These are phyloP conservation scores for Thymus quinquecostatus DNA, from an alignment of 257 asterid species.

Conservation along the genomic window DNA sequence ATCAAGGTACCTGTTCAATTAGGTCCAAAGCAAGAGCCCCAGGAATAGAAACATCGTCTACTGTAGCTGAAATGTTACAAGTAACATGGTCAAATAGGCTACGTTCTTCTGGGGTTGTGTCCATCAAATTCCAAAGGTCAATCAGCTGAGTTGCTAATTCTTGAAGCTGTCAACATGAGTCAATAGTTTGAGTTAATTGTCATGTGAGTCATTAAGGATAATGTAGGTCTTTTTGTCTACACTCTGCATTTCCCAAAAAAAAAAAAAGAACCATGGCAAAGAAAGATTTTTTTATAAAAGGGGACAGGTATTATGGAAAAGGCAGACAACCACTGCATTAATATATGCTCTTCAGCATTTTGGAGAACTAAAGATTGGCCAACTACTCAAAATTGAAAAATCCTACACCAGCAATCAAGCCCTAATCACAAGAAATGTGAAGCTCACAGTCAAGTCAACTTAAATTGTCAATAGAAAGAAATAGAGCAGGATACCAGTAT, in stretches of 20 bases:
- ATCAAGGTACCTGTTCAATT: constrained; percentile 69
- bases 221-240: too few species aligned
- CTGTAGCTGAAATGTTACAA: constrained; percentile 85
- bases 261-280: too few species aligned
- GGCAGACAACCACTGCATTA: too few species aligned
- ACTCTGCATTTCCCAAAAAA: too few species aligned
- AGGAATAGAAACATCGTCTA: constrained; percentile 79
- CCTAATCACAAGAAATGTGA: neutral
- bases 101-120: constrained; percentile 80
- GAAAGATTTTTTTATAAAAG: too few species aligned
- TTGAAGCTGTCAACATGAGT: constrained; percentile 63
- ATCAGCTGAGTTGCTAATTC: constrained; percentile 83
- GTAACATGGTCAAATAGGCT: constrained; percentile 59
- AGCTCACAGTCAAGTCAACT: neutral
- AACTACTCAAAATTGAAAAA: too few species aligned
- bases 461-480: neutral
- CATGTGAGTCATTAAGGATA: too few species aligned
- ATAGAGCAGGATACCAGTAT: too few species aligned
- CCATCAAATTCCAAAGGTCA: constrained; percentile 99
- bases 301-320: too few species aligned
- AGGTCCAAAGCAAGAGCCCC: constrained; percentile 91
- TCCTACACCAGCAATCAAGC: too few species aligned
- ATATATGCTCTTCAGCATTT: too few species aligned
- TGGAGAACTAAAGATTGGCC: neutral
- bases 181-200: too few species aligned